Evolutionary conservation across 1,139 yeast genomes (phyloP), one percentile per base, ranked within the genome.

Genomic region (Eremothecium cymbalariae): DNA sequence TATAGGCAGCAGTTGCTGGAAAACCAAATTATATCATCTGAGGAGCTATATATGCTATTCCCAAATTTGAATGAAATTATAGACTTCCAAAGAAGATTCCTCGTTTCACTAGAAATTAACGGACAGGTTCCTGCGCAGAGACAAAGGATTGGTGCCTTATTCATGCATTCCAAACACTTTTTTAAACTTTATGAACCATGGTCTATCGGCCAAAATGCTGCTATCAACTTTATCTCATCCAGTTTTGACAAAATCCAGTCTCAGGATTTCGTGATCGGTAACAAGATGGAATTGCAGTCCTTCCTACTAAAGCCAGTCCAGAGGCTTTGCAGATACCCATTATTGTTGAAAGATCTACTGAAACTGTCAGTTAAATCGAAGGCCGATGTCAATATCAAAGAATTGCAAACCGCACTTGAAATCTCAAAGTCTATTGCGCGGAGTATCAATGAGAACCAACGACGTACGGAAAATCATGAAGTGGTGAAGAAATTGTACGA

Each of bases 231-330:
- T 38, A 82, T 93, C 25, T 67, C 70, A 33, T 71, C 72, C 34
- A 77, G 22, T 52, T 64, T 25, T 33, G 57, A 51, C 25, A 48
- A 47, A 25, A 43, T 51, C 40, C 47, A 47, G 20, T 36, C 45
- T 3, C 13, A 32, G 9, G 47, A 47, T 22, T 62, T 69, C 32
- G 62, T 86, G 28, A 74, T 90, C 39, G 94, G 80, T 44, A 93
- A 94, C 18, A 82, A 85, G 24, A 79, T 86, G 55, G 98, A 90
- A 58, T 66, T 90, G 36, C 97, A 85, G 52, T 79, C 94, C 35
- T 83, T 83, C 57, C 68, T 93, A 32, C 74, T 90, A 48, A 90
- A 90, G 57, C 99, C 99, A 0, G 85, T 90, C 26, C 99, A 90
- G 64, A 72, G 98, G 47, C 69, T 90, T 19, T 85, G 96, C 65